Percentiles rank a stretch among this genome's conserved stretches.
Evolutionary conservation across 305 asterid species (phyloP).

Genomic region (Fraxinus ornus): DNA sequence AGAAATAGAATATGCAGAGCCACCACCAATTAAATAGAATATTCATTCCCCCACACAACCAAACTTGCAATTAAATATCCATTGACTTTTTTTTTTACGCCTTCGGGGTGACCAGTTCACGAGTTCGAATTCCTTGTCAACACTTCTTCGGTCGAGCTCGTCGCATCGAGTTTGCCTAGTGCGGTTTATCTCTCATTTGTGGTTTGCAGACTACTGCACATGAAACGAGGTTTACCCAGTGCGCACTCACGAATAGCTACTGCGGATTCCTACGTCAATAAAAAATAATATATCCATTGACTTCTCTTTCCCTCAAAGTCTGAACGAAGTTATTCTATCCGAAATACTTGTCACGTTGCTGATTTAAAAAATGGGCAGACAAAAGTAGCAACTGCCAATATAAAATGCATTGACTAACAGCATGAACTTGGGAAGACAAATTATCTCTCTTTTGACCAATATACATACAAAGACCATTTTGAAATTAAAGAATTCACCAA

Average conservation of each 20-base stretch:
- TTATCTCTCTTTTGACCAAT: neutral
- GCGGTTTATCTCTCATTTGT: too few relatives aligned
- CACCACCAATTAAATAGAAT: neutral
- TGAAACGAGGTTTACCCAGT: too few relatives aligned
- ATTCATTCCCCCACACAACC: neutral
- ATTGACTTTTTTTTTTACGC: neutral
- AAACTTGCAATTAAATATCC: neutral
- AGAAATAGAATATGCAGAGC: neutral
- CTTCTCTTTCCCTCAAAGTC: neutral
- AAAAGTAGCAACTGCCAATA: neutral
- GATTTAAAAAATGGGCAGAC: neutral
- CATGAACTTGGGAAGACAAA: neutral
- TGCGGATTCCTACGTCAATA: too few relatives aligned
- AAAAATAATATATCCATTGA: neutral
- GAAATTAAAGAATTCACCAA: neutral
- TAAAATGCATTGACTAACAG: neutral
- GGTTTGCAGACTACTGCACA: too few relatives aligned
- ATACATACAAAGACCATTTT: neutral
- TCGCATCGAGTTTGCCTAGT: too few relatives aligned
- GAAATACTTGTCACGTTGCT: neutral
- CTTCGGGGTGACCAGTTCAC: too few relatives aligned
- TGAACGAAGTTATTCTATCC: neutral
- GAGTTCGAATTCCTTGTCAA: too few relatives aligned
- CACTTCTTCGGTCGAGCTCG: too few relatives aligned
- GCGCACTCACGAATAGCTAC: too few relatives aligned